Base-by-base conservation (phyloP, 306 rosid species). In the Quercus wislizeni region DNA sequence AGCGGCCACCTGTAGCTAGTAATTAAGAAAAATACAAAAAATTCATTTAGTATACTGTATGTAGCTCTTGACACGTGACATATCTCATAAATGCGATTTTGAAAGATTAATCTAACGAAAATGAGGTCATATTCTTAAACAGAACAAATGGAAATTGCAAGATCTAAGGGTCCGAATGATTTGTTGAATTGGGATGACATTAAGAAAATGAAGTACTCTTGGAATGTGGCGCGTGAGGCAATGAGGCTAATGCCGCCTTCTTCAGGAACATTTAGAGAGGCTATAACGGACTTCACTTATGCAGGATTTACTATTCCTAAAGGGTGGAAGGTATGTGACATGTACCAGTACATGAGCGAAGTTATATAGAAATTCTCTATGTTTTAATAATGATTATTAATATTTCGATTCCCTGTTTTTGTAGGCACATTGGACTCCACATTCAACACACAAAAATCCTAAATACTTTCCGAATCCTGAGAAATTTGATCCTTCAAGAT, bases 201-300 rank as follows among this genome's bases (percentile, higher is more conserved):
- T 69, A 82, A 76, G 56, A 86, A 70, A 54, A 52, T 83, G 84
- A 86, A 77, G 57, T 82, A 86, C 74, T 82, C 89, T 41, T 86
- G 86, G 89, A 82, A 82, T 73, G 89, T 86, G 73, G 86, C 83
- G 31, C 78, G 62, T 21, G 89, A 86, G 35, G 77, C 81, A 17
- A 86, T 86, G 83, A 83, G 86, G 80, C 85, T 83, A 71, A 73
- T 74, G 77, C 82, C 89, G 23, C 46, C 78, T 41, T 81, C 89
- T 21, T 78, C 80, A 11, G 86, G 85, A n/a, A 69, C 62, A 62
- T 86, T 86, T 80, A 86, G 85, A 70, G 86, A 77, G 80, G 86
- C 77, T 0, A 28, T 46, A 30, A 63, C 80, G 19, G 85, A 86
- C 76, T 73, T 86, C 76, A 55, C 76, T 12, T 82, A 27, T 55